Percentiles rank a stretch among this genome's conserved stretches.
These are phyloP conservation scores for Cystobasidiaceae sp. DNA, from an alignment of 1,284 basidiomycete genomes.

Conservation along the genomic window DNA sequence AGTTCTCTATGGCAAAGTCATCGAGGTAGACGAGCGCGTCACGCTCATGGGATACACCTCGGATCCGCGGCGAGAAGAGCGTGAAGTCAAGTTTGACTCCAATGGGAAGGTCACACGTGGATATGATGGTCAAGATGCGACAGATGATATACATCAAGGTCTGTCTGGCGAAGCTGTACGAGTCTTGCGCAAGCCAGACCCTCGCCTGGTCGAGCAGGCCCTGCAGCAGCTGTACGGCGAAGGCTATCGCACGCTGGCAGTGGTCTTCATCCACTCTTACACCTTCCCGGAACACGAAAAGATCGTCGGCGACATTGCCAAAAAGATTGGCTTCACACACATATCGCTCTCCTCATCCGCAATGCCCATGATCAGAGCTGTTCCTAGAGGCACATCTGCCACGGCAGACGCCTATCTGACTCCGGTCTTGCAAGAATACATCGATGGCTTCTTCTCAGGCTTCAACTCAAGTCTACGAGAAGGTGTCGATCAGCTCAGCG, in stretches of 20 bases:
- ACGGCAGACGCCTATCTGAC: constrained; percentile 97
- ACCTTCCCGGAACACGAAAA: constrained; percentile 64
- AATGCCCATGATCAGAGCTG: constrained; percentile 65
- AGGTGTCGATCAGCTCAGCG: constrained; percentile 35
- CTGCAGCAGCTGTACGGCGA: constrained; percentile 64
- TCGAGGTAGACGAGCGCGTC: constrained; percentile 91
- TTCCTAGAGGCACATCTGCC: constrained; percentile 82
- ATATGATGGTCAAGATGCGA: constrained; percentile 63
- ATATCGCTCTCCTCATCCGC: constrained; percentile 82
- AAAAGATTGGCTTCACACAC: constrained; percentile 73
- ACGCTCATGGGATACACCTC: constrained; percentile 84
- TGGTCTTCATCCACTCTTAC: constrained; percentile 86
- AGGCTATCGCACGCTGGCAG: constrained; percentile 76
- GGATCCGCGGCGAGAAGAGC: constrained; percentile 70
- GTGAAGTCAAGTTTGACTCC: constrained; percentile 61
- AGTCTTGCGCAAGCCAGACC: constrained; percentile 70
- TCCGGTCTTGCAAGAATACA: constrained; percentile 61
- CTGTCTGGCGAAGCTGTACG: constrained; percentile 87
- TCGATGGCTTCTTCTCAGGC: constrained; percentile 47
- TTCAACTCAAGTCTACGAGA: constrained; percentile 43
- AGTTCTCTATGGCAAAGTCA: constrained; percentile 71
- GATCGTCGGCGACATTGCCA: constrained; percentile 65
- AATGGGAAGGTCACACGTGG: constrained; percentile 54
- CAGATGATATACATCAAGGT: constrained; percentile 54
- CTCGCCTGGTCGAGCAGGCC: constrained; percentile 49